These are phyloP conservation scores for Rhytidhysteron rufulum DNA, from an alignment of 2,329 filamentous ascomycete species.

Conservation along the genomic window DNA sequence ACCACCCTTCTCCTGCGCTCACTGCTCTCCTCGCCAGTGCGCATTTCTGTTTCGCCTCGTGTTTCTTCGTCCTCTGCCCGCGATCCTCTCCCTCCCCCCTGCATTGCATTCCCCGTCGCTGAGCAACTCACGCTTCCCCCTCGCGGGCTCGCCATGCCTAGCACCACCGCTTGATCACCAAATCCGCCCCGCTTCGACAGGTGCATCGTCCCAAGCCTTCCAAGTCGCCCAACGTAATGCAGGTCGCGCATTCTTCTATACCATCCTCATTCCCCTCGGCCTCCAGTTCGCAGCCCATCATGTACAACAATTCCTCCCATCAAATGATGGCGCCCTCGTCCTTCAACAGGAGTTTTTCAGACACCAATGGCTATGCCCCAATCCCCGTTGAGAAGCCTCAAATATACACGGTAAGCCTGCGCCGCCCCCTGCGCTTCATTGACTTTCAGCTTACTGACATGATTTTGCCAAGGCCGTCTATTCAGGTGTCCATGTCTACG, in stretches of 20 bases:
- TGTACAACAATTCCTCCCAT: conserved; percentile 30
- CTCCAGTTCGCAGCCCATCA: conserved; percentile 26
- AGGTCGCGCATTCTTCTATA: conserved; percentile 29
- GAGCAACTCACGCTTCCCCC: too few species aligned
- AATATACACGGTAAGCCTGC: conserved; percentile 46
- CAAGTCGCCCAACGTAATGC: conserved; percentile 19
- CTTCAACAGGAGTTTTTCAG: conserved; percentile 37
- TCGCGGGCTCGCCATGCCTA: not conserved
- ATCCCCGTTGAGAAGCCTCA: conserved; percentile 44
- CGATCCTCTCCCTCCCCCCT: too few species aligned
- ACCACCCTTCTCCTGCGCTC: too few species aligned
- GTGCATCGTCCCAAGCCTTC: not conserved
- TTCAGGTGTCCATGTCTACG: conserved; percentile 93
- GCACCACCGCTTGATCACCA: conserved; percentile 2
- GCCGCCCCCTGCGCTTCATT: conserved; percentile 60
- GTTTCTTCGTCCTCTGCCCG: too few species aligned
- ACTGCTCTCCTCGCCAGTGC: too few species aligned
- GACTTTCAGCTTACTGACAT: conserved; percentile 11
- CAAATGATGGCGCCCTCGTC: conserved; percentile 31
- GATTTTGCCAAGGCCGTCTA: conserved; percentile 66
- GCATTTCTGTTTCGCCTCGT: too few species aligned
- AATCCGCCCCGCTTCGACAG: not conserved
- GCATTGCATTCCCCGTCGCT: too few species aligned
- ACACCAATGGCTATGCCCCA: conserved; percentile 30
- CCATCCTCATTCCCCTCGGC: conserved; percentile 24